These are phyloP conservation scores for Colletotrichum tropicale DNA, from an alignment of 2,329 filamentous ascomycete genomes.

Conservation along the genomic window DNA sequence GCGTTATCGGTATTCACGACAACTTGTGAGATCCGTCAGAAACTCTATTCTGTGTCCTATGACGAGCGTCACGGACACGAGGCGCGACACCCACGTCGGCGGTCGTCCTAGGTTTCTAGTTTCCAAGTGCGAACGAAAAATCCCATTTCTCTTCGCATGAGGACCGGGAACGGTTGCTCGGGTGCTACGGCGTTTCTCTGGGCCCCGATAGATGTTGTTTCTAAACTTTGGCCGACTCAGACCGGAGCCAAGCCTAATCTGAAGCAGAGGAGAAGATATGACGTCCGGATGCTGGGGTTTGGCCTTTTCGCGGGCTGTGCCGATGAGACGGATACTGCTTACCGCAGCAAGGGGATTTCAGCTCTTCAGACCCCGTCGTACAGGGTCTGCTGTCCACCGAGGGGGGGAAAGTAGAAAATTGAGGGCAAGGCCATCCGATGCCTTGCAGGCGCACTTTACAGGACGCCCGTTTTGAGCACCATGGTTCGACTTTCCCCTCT, in stretches of 20 bases:
- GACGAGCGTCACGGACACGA: background rate
- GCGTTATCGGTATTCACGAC: background rate
- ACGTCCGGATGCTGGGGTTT: slow-evolving; percentile 3
- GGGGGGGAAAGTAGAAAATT: background rate
- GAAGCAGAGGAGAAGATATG: slow-evolving; percentile 11
- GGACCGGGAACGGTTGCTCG: slow-evolving; percentile 1
- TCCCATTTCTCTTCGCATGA: background rate
- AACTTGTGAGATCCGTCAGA: background rate
- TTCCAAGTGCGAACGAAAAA: background rate
- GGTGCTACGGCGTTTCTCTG: slow-evolving; percentile 4
- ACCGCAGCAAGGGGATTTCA: background rate
- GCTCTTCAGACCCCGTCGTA: background rate
- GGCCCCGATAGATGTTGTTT: slow-evolving; percentile 3
- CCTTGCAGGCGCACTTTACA: background rate
- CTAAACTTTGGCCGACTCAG: background rate
- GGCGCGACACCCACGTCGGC: background rate
- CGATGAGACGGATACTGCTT: background rate
- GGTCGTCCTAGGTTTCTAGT: background rate
- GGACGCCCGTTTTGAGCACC: slow-evolving; percentile 2
- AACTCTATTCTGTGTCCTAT: background rate
- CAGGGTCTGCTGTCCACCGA: background rate
- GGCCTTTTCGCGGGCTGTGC: background rate
- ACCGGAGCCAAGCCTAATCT: background rate
- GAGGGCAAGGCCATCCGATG: background rate
- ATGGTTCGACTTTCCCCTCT: slow-evolving; percentile 5